A percentile compares a stretch with the other conserved stretches of the same genome.
Evolutionary conservation across 1,284 basidiomycete species (phyloP).

Genomic region (Boletus smithii): DNA sequence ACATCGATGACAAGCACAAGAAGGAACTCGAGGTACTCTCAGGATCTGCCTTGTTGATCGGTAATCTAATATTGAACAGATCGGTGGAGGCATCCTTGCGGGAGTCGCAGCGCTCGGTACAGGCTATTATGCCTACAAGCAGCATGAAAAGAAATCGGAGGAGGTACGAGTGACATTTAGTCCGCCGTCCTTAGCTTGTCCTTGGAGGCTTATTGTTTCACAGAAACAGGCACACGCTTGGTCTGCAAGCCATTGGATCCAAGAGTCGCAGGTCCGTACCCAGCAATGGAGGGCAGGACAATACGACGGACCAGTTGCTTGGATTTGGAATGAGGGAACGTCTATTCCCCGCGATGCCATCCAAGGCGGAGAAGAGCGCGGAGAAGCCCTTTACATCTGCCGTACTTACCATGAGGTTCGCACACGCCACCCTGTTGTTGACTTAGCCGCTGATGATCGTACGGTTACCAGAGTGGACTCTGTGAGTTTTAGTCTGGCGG

Average conservation of each 20-base stretch:
- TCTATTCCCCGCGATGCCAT: constrained; percentile 59
- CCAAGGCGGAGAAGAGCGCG: constrained; percentile 51
- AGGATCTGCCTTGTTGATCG: neutral
- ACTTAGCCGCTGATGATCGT: constrained; percentile 11
- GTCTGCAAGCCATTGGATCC: constrained; percentile 54
- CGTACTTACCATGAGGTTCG: constrained; percentile 59
- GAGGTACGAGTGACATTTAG: constrained; percentile 39
- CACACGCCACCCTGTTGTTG: neutral
- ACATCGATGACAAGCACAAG: constrained; percentile 52
- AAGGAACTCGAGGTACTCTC: constrained; percentile 52
- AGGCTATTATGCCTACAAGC: constrained; percentile 51
- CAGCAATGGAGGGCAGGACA: constrained; percentile 48
- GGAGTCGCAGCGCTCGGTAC: constrained; percentile 51
- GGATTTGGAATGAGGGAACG: constrained; percentile 58
- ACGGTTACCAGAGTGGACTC: constrained; percentile 44
- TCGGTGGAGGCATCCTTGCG: constrained; percentile 61
- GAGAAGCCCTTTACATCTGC: constrained; percentile 51
- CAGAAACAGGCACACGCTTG: constrained; percentile 53
- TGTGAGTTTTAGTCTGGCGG: constrained; percentile 39
- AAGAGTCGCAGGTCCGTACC: constrained; percentile 53
- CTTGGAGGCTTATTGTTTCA: neutral
- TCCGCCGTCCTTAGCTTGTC: neutral
- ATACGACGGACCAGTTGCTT: constrained; percentile 46
- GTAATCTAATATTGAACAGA: constrained; percentile 35
- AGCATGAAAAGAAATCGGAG: constrained; percentile 56